Evolutionary conservation across 1,139 yeast species (phyloP), one percentile per base, ranked within the genome.

Genomic region (Torulaspora pretoriensis): DNA sequence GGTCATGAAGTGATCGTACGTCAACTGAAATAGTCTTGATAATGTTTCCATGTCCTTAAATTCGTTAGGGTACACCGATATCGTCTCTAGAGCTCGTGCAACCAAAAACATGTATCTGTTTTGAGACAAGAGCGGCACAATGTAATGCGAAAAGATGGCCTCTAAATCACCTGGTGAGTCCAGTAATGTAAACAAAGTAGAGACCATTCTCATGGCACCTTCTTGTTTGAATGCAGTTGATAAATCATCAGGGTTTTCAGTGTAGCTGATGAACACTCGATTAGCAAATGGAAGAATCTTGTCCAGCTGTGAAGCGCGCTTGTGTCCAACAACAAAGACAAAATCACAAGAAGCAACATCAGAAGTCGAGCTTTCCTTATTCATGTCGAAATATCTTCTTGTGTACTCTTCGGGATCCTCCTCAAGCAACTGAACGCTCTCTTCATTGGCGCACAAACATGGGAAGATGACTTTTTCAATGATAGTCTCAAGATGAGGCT

Each of bases 291-390:
- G 63, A 47, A 81, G 65, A 10, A 81, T 54, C 19, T 68, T 63
- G 38, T 67, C 52, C 16, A 80, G 65, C 42, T 72, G 69, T 32
- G 72, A 71, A 53, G 78, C 75, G 57, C 78, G 73, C 43, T 73
- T 56, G 68, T 68, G 51, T 68, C 72, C 59, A 71, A 68, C 51
- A 31, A 66, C 67, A 60, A 77, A 78, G 39, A 90, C 68, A 54
- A 88, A 86, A 63, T 83, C 84, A 41, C 84, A 77, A 1, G 96
- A 83, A 0, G 96, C 96, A 34, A 80, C 79, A 58, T 87, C 96
- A 0, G 95, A 80, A 9, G 92, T 82, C 38, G 78, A 76, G 30
- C 78, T 74, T 52, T 86, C 95, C 53, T 85, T 80, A 57, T 78
- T 81, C 47, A 81, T 71, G 59, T 82, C 89, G 53, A 81, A 81